Evolutionary conservation across 352 stramenopile genomes (phyloP).

Genomic region (Pythium scleroteichum): DNA sequence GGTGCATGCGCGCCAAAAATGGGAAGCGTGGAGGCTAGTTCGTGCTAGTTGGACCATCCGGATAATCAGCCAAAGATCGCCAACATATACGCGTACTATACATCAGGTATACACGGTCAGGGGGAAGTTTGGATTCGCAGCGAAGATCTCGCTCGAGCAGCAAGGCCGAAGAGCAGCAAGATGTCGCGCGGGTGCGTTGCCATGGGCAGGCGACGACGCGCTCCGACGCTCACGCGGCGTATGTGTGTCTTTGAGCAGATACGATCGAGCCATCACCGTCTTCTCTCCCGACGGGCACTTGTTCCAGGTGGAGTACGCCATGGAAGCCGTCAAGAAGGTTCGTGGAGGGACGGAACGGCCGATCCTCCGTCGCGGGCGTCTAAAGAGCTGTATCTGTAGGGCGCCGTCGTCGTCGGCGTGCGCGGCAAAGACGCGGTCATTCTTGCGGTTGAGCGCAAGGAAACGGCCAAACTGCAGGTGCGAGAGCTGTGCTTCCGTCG

Average conservation of each 20-base stretch:
- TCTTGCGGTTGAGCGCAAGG: slow-evolving; percentile 91
- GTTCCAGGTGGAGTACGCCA: slow-evolving; percentile 99
- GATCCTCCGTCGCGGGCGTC: no score
- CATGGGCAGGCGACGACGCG: neutral
- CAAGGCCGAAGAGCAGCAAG: slow-evolving; percentile 7
- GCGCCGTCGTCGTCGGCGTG: slow-evolving; percentile 96
- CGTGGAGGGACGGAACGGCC: neutral
- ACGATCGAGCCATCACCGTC: slow-evolving; percentile 99
- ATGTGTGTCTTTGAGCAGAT: slow-evolving; percentile 58
- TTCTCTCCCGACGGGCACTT: slow-evolving; percentile 99
- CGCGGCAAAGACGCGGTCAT: slow-evolving; percentile 96
- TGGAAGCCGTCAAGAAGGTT: slow-evolving; percentile 98
- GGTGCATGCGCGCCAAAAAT: slow-evolving; percentile 66
- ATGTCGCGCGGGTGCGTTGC: slow-evolving; percentile 26
- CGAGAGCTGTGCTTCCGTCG: slow-evolving; percentile 2
- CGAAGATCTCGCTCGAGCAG: neutral
- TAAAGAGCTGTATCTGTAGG: slow-evolving; percentile 37
- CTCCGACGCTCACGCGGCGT: no score
- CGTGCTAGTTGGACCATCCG: no score
- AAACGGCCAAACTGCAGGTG: slow-evolving; percentile 90
- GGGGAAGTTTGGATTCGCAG: neutral
- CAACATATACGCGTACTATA: neutral
- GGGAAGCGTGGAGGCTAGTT: neutral
- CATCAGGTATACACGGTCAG: no score
- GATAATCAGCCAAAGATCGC: no score